Base-by-base conservation (phyloP, 2,329 filamentous ascomycete genomes). In the Proliferodiscus dingleyae region DNA sequence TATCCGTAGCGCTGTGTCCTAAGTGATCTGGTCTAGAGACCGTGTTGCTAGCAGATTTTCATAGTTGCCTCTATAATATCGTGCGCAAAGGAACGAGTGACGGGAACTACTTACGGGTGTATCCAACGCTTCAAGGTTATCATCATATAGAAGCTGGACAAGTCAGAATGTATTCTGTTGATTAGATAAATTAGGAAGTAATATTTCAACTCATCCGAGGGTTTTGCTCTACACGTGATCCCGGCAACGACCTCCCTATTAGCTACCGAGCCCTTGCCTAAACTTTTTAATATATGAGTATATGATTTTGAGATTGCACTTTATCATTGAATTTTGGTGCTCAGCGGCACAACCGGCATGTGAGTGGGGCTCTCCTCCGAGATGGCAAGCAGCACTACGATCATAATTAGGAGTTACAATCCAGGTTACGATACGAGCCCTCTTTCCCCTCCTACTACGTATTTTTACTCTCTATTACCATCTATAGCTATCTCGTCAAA, bases 261-360 rank as follows among this genome's bases (percentile, higher is more conserved):
- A 46, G 15, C 43, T 49, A 9, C 41, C 42, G 41, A 47, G 13
- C 34, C 44, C 41, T 45, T 42, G 50, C 43, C 50, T 50, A 47
- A 51, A 45, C 40, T 22, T 41, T 43, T 36, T 39, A 52, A 52
- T 52, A 44, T 46, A 45, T n/a, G n/a, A n/a, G n/a, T n/a, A n/a
- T n/a, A n/a, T n/a, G n/a, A n/a, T n/a, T n/a, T n/a, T n/a, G n/a
- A n/a, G n/a, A n/a, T n/a, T n/a, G n/a, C n/a, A n/a, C n/a, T n/a
- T n/a, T n/a, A n/a, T n/a, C n/a, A n/a, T n/a, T n/a, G n/a, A 36
- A 39, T 22, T 45, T 41, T 44, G 49, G 47, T 15, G 34, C 11
- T 37, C 37, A 41, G 49, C 23, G 47, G 47, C 45, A 43, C 39
- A 45, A 33, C 43, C 50, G 46, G 50, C 41, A 52, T 40, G 39